Base-by-base conservation (phyloP, 1,284 basidiomycete genomes). In the Mycena citricolor region DNA sequence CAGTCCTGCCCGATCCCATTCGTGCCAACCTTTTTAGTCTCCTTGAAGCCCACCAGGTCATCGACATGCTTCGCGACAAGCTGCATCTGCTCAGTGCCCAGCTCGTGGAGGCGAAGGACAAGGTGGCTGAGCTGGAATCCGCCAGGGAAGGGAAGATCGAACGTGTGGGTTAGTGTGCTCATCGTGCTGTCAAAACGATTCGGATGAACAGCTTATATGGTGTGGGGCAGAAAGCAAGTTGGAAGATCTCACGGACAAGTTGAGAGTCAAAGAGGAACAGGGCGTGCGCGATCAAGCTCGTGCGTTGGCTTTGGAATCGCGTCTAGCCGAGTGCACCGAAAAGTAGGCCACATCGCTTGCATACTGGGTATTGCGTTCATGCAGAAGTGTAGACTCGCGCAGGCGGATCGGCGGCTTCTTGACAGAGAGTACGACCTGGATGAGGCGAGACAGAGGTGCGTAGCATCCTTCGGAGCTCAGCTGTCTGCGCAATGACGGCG, bases 1-100 rank as follows among this genome's bases (percentile, higher is more conserved):
- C 55, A 23, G 57, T 37, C 23, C 32, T n/a, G 12, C 4, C 12
- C 33, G 19, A 36, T 19, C 35, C 8, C 43, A 33, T 36, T 33
- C 8, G 23, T 10, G 5, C 11, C n/a, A 4, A 22, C 8, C 34
- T 42, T 45, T n/a, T n/a, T n/a, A n/a, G n/a, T n/a, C n/a, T n/a
- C n/a, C 52, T 47, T 17, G n/a, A 35, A 79, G 76, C 76, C 4
- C 66, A 73, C 47, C 69, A 76, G 48, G 75, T 79, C 24, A 71
- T 66, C 16, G 76, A 78, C 37, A 56, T 78, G 8, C 62, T 78
- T 4, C 69, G 75, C n/a, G 71, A 76, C 48, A 76, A 76, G 46
- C 58, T 77, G 1, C 67, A 74, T 29, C 55, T 64, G 34, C 65
- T 73, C 44, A 65, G 69, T 3, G 60, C 67, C 4, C 68, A 74